phyloP scores from a whole-genome alignment of 176 grass and related monocot genomes.

The Alloteropsis semialata region DNA sequence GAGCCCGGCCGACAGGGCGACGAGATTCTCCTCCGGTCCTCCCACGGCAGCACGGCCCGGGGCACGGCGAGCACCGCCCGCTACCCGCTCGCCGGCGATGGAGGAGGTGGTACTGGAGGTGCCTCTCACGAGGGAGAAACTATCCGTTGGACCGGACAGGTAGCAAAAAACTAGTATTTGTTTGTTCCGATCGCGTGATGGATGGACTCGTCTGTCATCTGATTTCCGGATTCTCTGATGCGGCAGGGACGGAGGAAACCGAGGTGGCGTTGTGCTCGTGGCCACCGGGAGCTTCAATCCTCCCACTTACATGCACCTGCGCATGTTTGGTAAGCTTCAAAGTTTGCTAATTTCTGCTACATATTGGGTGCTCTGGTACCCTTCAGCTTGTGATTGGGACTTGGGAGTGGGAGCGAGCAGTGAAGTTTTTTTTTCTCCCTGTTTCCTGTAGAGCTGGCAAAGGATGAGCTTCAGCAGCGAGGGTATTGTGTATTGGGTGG shows the following conservation, averaged over 20 bases:
- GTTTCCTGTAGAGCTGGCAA: slow-evolving; percentile 61
- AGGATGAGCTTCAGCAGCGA: slow-evolving; percentile 64
- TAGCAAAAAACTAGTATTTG: not conserved
- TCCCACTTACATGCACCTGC: slow-evolving; percentile 90
- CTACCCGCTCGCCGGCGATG: no score
- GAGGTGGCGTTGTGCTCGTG: slow-evolving; percentile 51
- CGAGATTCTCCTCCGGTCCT: not conserved
- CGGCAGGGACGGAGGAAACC: slow-evolving; percentile 23
- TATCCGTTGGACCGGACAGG: slow-evolving; percentile 1
- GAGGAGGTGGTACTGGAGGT: slow-evolving; percentile 5
- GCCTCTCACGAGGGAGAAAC: slow-evolving; percentile 26
- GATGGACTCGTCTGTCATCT: not conserved
- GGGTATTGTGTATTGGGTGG: no score
- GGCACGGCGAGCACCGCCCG: not conserved
- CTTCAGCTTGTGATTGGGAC: not conserved
- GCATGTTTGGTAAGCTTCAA: slow-evolving; percentile 71
- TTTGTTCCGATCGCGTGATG: no score
- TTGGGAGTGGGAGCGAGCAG: not conserved
- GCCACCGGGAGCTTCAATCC: slow-evolving; percentile 87
- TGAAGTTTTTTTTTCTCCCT: not conserved
- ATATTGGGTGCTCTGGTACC: not conserved
- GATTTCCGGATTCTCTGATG: slow-evolving; percentile 20
- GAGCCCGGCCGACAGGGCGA: not conserved
- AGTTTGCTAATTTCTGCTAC: no score
- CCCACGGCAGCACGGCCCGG: not conserved